phyloP scores from a whole-genome alignment of 176 grass and related monocot species.

The Phragmites australis region DNA sequence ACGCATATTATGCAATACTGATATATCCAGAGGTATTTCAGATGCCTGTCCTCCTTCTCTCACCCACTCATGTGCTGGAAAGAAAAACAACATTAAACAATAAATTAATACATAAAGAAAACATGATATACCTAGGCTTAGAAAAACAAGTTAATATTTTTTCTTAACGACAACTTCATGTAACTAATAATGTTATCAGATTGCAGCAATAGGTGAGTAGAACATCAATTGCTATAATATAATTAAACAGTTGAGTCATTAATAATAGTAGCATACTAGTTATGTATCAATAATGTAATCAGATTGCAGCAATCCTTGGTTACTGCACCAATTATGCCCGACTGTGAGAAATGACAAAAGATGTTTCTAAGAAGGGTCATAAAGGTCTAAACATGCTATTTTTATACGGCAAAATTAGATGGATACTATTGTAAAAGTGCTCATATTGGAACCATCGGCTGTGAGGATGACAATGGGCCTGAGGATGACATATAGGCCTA shows the following conservation, averaged over 20 bases:
- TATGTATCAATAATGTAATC: neutral
- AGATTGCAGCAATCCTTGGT: neutral
- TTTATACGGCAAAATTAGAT: neutral
- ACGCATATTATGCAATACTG: slow-evolving; percentile 83
- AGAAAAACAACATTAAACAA: slow-evolving; percentile 14
- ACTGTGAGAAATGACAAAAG: slow-evolving; percentile 9
- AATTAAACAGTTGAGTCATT: neutral
- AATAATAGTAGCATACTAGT: neutral
- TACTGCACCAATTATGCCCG: slow-evolving; percentile 14
- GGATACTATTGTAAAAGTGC: no score
- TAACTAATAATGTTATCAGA: no score
- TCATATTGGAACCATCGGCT: no score
- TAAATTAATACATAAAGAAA: slow-evolving; percentile 26
- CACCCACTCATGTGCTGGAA: slow-evolving; percentile 89
- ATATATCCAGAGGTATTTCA: slow-evolving; percentile 93
- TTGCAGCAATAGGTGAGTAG: neutral
- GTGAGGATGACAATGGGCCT: no score
- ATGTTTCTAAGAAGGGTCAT: slow-evolving; percentile 4
- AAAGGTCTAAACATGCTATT: neutral
- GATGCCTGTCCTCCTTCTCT: slow-evolving; percentile 91
- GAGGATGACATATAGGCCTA: no score
- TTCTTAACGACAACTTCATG: no score
- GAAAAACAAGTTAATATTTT: neutral
- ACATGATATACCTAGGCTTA: neutral
- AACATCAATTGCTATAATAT: neutral